These are phyloP conservation scores for Solanum arcanum DNA, from an alignment of 257 asterid species.

Conservation along the genomic window DNA sequence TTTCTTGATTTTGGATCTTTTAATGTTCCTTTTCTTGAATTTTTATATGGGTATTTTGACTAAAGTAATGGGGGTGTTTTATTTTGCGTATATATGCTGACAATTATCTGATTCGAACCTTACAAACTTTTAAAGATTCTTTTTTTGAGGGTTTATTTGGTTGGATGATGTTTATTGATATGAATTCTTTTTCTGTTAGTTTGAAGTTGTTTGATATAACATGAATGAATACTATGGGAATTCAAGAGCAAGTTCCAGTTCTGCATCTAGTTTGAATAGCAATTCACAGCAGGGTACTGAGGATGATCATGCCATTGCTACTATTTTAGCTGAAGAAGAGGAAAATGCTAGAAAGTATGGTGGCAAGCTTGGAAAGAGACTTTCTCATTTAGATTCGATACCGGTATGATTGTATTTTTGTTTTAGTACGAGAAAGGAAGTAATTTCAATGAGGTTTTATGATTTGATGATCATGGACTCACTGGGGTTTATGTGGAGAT, in stretches of 20 bases:
- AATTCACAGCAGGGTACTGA: conserved; percentile 66
- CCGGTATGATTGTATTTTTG: conserved; percentile 38
- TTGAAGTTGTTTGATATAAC: not conserved
- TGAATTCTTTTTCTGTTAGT: not conserved
- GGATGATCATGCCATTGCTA: conserved; percentile 90
- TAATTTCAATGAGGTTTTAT: not conserved
- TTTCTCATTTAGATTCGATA: conserved; percentile 84
- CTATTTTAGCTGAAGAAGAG: conserved; percentile 66
- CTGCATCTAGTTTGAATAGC: conserved; percentile 62
- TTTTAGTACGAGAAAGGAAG: not conserved
- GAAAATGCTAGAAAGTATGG: conserved; percentile 4
- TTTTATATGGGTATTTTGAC: not conserved
- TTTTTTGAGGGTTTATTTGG: not conserved
- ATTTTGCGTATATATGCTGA: not conserved
- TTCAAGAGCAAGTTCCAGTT: conserved; percentile 44
- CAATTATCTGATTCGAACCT: not conserved
- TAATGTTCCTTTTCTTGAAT: not conserved
- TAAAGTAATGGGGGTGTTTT: not conserved
- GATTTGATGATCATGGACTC: not conserved
- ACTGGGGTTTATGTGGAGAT: not conserved
- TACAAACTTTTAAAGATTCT: not conserved
- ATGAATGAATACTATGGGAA: conserved; percentile 39
- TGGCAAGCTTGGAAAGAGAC: conserved; percentile 67
- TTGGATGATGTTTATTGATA: not conserved
- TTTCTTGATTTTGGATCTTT: not conserved